Conservation (phyloP, 371 early-diverging fungal genomes). For the Saksenaea vasiformis region DNA sequence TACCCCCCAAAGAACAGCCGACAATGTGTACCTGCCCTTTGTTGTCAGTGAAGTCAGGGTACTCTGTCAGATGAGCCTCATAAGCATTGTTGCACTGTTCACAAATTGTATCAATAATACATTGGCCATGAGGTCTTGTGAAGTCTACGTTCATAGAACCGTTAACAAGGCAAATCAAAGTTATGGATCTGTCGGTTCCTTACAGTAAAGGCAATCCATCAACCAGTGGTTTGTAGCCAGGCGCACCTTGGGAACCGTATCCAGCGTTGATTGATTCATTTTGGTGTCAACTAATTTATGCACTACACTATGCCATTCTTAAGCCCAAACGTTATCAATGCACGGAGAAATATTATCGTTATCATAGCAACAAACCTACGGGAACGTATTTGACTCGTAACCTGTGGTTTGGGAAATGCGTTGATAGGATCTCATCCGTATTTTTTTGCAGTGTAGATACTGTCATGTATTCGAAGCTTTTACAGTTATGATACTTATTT, state of each 20-base stretch:
- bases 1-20: conserved; percentile 67
- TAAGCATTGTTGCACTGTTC: conserved; percentile 57
- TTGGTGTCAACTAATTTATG: conserved; percentile 52
- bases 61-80: conserved; percentile 36
- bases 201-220: conserved; percentile 49
- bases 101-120: conserved; percentile 57
- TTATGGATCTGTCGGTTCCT: conserved; percentile 17
- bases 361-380: conserved; percentile 28
- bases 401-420: conserved; percentile 43
- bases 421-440: conserved; percentile 49
- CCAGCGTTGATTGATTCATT: conserved; percentile 40
- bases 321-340: background rate
- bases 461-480: conserved; percentile 5
- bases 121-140: conserved; percentile 50
- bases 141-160: conserved; percentile 33
- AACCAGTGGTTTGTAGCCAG: conserved; percentile 50
- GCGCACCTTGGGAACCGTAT: conserved; percentile 52
- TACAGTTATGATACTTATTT: background rate
- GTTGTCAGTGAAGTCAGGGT: conserved; percentile 50
- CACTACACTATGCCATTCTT: conserved; percentile 66
- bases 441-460: conserved; percentile 55
- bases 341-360: background rate
- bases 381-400: conserved; percentile 55
- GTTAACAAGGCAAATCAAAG: conserved; percentile 14
- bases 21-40: conserved; percentile 60